Evolutionary conservation across 129 eudicot species (phyloP).

Genomic region (Logfia minima): DNA sequence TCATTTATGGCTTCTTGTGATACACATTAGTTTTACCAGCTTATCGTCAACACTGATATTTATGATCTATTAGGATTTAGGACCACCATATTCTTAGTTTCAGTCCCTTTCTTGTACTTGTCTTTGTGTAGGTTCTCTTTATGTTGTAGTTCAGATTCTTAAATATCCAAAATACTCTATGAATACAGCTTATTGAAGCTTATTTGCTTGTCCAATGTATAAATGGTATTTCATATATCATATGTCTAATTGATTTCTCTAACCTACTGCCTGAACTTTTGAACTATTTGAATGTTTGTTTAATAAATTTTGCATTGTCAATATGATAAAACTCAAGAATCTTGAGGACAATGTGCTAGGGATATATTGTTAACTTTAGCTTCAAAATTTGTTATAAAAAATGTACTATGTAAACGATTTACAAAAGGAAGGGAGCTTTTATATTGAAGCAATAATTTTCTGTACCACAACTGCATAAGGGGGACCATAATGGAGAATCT

Average conservation of each 20-base stretch:
- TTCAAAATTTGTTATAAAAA: background rate
- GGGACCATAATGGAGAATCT: conserved; percentile 31
- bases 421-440: conserved; percentile 2
- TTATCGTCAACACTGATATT: conserved; percentile 27
- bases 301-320: background rate
- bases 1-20: conserved; percentile 26
- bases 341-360: background rate
- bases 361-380: conserved; percentile 6
- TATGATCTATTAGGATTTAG: conserved; percentile 17
- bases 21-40: conserved; percentile 17
- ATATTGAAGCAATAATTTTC: conserved; percentile 18
- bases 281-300: background rate
- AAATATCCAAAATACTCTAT: background rate
- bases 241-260: background rate
- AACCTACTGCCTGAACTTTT: background rate
- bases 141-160: conserved; percentile 16
- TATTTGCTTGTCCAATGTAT: background rate
- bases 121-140: conserved; percentile 12
- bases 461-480: conserved; percentile 6
- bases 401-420: background rate
- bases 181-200: conserved; percentile 5
- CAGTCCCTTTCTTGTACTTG: conserved; percentile 31
- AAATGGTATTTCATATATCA: background rate
- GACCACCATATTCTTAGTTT: conserved; percentile 37
- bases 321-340: conserved; percentile 2